phyloP scores from a whole-genome alignment of 2,329 filamentous ascomycete species.

The Colletotrichum tanaceti region DNA sequence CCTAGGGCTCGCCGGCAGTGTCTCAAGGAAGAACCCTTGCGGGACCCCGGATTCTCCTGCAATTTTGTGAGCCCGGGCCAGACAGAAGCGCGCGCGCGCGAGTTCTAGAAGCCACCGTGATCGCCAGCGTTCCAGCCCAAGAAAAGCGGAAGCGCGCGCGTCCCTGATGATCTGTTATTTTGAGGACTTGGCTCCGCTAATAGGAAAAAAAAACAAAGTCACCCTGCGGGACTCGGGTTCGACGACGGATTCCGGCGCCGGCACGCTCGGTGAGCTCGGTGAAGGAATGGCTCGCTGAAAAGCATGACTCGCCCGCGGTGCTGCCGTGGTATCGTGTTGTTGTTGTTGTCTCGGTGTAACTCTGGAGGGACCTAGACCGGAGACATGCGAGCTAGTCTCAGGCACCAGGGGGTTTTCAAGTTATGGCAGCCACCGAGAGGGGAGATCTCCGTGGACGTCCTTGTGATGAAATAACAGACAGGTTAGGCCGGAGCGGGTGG shows the following conservation, averaged over 20 bases:
- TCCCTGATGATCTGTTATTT: slow-evolving; percentile 15
- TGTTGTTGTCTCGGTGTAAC: slow-evolving; percentile 1
- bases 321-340: neutral
- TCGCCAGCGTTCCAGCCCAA: no score
- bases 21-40: neutral
- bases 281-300: slow-evolving; percentile 15
- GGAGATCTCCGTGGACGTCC: neutral
- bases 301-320: slow-evolving; percentile 9
- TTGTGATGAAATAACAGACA: slow-evolving; percentile 1
- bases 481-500: neutral
- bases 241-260: no score
- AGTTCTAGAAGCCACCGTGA: neutral
- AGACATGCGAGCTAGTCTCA: slow-evolving; percentile 27
- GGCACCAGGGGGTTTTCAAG: slow-evolving; percentile 6
- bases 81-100: neutral
- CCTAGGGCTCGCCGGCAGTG: neutral
- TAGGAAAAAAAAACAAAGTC: no score
- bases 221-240: neutral
- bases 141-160: neutral
- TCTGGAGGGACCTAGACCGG: slow-evolving; percentile 22
- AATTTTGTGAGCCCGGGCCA: neutral
- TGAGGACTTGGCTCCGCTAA: neutral
- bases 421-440: no score
- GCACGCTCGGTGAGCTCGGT: slow-evolving; percentile 9
- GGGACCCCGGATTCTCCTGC: neutral